Evolutionary conservation across 306 rosid genomes (phyloP).

Genomic region (Alnus rubra): DNA sequence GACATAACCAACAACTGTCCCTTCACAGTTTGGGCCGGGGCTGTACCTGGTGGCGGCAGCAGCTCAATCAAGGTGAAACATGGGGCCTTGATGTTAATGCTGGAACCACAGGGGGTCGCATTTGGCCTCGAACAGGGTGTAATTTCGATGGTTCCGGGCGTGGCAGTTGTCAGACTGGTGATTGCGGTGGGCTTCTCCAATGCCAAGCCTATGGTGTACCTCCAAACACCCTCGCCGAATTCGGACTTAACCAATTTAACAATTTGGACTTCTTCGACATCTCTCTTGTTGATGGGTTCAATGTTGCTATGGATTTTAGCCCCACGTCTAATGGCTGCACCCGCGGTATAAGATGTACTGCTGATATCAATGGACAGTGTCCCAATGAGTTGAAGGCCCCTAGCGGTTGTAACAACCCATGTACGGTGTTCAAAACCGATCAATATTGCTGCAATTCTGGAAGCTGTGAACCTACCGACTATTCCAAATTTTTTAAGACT

Average conservation of each 20-base stretch:
- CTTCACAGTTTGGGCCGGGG: constrained; percentile 57
- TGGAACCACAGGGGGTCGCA: constrained; percentile 44
- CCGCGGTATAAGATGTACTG: not conserved
- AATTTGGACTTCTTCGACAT: constrained; percentile 39
- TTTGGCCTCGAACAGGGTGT: constrained; percentile 80
- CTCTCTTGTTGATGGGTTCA: too few species aligned
- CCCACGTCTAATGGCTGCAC: too few species aligned
- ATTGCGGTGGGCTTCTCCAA: constrained; percentile 36
- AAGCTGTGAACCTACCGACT: not conserved
- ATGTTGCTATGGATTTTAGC: too few species aligned
- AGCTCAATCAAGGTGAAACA: constrained; percentile 29
- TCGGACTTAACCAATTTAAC: constrained; percentile 43
- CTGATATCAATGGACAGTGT: constrained; percentile 49
- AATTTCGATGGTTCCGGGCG: constrained; percentile 44
- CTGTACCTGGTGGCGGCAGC: not conserved
- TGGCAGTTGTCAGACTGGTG: constrained; percentile 60
- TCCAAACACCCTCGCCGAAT: constrained; percentile 62
- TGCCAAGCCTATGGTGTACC: constrained; percentile 30
- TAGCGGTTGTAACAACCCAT: constrained; percentile 58
- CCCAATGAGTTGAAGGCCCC: constrained; percentile 38
- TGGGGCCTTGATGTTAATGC: constrained; percentile 42
- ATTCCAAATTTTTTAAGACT: constrained; percentile 19
- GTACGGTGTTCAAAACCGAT: constrained; percentile 40
- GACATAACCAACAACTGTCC: constrained; percentile 49
- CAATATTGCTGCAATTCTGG: constrained; percentile 38